phyloP scores from a whole-genome alignment of 257 asterid genomes.

The Marsdenia floribunda region DNA sequence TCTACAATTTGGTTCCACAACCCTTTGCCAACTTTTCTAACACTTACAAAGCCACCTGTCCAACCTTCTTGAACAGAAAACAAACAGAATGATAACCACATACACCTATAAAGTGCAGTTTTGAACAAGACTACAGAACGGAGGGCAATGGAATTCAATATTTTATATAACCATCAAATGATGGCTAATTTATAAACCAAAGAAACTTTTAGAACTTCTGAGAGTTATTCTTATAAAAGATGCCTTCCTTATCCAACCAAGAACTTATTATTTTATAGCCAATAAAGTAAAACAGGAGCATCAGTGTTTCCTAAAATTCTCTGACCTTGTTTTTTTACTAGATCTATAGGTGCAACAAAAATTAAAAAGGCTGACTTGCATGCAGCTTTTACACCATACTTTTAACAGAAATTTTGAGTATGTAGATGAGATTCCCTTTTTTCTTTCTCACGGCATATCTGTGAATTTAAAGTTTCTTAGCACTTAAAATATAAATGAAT shows the following conservation, averaged over 20 bases:
- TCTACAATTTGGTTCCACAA: neutral
- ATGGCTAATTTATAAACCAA: neutral
- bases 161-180: neutral
- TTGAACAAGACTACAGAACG: neutral
- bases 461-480: neutral
- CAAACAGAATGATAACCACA: neutral
- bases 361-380: neutral
- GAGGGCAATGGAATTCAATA: neutral
- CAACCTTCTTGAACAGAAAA: neutral
- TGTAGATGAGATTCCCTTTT: neutral
- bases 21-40: conserved; percentile 1
- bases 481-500: neutral
- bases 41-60: neutral
- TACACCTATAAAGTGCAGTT: neutral
- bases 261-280: neutral
- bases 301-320: neutral
- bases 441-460: neutral
- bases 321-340: neutral
- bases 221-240: neutral
- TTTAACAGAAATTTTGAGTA: neutral
- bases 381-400: neutral
- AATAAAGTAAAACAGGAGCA: neutral
- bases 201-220: neutral
- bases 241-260: neutral
- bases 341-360: neutral